Evolutionary conservation across 2,329 filamentous ascomycete species (phyloP), one percentile per base, ranked within the genome.

Genomic region (Cordyceps javanica): DNA sequence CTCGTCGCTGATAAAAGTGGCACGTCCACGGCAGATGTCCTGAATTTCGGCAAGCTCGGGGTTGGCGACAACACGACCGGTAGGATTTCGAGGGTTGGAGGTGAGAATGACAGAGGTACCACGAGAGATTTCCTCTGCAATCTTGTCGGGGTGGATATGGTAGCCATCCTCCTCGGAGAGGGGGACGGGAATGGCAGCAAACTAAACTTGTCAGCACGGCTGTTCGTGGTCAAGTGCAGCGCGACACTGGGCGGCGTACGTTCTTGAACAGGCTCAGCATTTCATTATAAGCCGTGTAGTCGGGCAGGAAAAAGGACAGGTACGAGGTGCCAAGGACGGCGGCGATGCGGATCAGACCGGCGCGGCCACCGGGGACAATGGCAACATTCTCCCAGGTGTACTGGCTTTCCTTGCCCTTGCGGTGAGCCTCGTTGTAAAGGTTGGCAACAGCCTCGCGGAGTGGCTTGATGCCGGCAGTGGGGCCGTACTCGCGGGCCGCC

Each of bases 301-400:
- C 89, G 46, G 90, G 90, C 69, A 96, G 90, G 74, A 96, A 96
- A 81, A 97, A 97, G 42, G 88, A 90, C 62, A 97, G 80, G 69
- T 96, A 96, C 57, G 91, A 87, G 71, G 96, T 96, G 62, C 93
- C 93, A 65, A 97, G 76, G 6, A 97, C 91, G 53, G 93, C 93
- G 21, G 93, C 93, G 70, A 97, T 97, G 65, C 93, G 85, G 70
- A 97, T 97, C 74, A 97, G 77, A 50, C 93, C 93, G 34, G 93
- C 93, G 66, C 93, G 85, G 39, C 93, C 93, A 72, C 92, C 92
- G 46, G 93, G 93, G 3, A 97, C 93, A 70, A 97, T 96, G 71
- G 90, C 92, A 19, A 97, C 93, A 72, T 97, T 97, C 78, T 97
- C 93, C 89, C 90, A 97, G 6, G 90, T 95, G 72, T 97, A 97